These are phyloP conservation scores for Xylaria sp. DNA, from an alignment of 2,329 filamentous ascomycete genomes.

Conservation along the genomic window DNA sequence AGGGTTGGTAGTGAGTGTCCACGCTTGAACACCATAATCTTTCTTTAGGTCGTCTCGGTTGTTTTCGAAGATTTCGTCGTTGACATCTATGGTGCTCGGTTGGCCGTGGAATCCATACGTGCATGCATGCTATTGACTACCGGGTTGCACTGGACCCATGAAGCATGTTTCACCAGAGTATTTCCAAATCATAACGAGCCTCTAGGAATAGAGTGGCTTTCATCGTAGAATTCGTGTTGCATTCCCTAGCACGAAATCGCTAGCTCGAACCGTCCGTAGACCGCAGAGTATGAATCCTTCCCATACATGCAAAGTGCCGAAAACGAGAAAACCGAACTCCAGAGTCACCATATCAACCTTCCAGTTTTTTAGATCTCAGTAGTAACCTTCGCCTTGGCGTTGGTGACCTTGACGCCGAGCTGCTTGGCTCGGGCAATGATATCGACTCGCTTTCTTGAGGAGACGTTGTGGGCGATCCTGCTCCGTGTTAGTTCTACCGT, in stretches of 20 bases:
- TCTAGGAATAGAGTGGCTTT: slow-evolving; percentile 37
- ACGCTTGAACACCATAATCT: slow-evolving; percentile 9
- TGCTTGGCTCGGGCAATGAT: slow-evolving; percentile 98
- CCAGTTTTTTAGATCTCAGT: slow-evolving; percentile 78
- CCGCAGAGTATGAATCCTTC: slow-evolving; percentile 52
- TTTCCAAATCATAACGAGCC: slow-evolving; percentile 33
- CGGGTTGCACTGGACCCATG: slow-evolving; percentile 28
- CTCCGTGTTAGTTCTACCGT: slow-evolving; percentile 52
- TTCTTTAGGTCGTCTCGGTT: slow-evolving; percentile 14
- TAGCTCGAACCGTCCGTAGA: slow-evolving; percentile 52
- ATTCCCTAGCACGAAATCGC: slow-evolving; percentile 52
- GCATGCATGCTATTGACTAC: slow-evolving; percentile 25
- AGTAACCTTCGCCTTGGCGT: slow-evolving; percentile 98
- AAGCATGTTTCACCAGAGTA: slow-evolving; percentile 34
- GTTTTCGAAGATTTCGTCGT: slow-evolving; percentile 25
- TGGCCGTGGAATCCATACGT: slow-evolving; percentile 22
- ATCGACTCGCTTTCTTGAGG: slow-evolving; percentile 97
- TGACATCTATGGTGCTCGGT: slow-evolving; percentile 22
- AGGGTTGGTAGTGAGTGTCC: slow-evolving; percentile 12
- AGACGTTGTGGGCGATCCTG: slow-evolving; percentile 98
- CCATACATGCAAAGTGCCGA: slow-evolving; percentile 52
- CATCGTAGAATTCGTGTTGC: slow-evolving; percentile 51
- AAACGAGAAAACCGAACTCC: slow-evolving; percentile 52
- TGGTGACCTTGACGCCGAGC: slow-evolving; percentile 99
- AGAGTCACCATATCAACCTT: slow-evolving; percentile 45